Conservation (phyloP, 2,329 filamentous ascomycete genomes). For the Calonectria honghensis region DNA sequence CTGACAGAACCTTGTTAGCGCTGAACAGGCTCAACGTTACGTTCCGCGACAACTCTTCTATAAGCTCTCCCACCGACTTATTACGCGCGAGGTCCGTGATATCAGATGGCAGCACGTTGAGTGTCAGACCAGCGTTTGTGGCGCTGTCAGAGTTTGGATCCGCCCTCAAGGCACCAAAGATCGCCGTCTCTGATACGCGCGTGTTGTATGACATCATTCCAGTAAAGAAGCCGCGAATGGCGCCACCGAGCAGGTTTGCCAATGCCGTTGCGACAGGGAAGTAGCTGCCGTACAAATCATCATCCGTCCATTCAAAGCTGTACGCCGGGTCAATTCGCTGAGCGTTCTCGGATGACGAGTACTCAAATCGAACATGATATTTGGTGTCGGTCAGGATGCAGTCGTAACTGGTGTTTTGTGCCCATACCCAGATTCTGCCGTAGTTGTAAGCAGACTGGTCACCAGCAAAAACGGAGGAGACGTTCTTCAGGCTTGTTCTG, state of each 20-base stretch:
- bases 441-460: not conserved
- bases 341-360: not conserved
- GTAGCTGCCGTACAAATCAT: slow-evolving; percentile 3
- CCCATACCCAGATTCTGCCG: slow-evolving; percentile 14
- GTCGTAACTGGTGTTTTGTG: not conserved
- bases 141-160: not conserved
- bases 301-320: not conserved
- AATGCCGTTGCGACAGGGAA: not conserved
- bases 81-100: not conserved
- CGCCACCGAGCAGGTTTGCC: not conserved
- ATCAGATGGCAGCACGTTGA: not conserved
- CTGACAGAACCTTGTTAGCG: not conserved
- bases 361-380: not conserved
- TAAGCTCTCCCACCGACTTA: slow-evolving; percentile 13
- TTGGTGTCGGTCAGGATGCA: slow-evolving; percentile 19
- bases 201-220: slow-evolving; percentile 9
- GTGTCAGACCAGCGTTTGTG: not conserved
- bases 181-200: not conserved
- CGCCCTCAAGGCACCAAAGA: not conserved
- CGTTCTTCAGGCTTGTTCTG: not conserved
- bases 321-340: not conserved
- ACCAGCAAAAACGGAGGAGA: not conserved
- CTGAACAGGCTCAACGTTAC: slow-evolving; percentile 1
- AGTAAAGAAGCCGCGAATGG: not conserved
- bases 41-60: slow-evolving; percentile 11